phyloP scores from a whole-genome alignment of 495 filamentous ascomycete species.

The Sphaerosporella brunnea region DNA sequence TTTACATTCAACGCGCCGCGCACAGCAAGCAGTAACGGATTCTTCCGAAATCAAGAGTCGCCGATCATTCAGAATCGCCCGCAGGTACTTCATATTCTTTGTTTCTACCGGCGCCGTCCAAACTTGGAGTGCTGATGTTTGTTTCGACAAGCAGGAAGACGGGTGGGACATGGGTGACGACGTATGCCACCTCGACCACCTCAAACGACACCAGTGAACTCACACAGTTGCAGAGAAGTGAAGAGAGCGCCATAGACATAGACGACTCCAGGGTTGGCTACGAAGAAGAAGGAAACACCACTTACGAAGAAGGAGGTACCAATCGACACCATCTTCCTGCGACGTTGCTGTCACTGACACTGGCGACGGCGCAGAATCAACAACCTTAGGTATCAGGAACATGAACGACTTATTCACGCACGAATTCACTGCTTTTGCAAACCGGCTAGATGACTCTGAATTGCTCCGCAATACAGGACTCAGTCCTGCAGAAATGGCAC shows the following conservation, averaged over 20 bases:
- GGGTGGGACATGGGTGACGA: constrained; percentile 26
- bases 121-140: constrained; percentile 16
- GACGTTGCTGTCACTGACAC: too few relatives aligned
- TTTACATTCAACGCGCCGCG: constrained; percentile 21
- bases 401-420: constrained; percentile 7
- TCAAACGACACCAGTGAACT: too few relatives aligned
- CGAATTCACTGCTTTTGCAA: constrained; percentile 51
- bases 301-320: too few relatives aligned
- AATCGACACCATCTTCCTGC: too few relatives aligned
- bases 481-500: not conserved
- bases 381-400: too few relatives aligned
- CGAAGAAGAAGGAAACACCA: too few relatives aligned
- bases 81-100: constrained; percentile 19
- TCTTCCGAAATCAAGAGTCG: constrained; percentile 11
- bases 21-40: constrained; percentile 12
- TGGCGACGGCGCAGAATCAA: constrained; percentile 10
- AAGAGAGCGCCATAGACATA: constrained; percentile 20
- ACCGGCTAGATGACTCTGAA: constrained; percentile 42
- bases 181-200: constrained; percentile 14
- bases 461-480: constrained; percentile 12
- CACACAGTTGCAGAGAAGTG: constrained; percentile 23
- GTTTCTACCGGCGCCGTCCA: too few relatives aligned
- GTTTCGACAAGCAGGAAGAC: constrained; percentile 12
- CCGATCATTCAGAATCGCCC: constrained; percentile 13
- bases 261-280: constrained; percentile 17